Conservation (phyloP, 192 early-diverging fungal genomes). For the Gonapodya prolifera region DNA sequence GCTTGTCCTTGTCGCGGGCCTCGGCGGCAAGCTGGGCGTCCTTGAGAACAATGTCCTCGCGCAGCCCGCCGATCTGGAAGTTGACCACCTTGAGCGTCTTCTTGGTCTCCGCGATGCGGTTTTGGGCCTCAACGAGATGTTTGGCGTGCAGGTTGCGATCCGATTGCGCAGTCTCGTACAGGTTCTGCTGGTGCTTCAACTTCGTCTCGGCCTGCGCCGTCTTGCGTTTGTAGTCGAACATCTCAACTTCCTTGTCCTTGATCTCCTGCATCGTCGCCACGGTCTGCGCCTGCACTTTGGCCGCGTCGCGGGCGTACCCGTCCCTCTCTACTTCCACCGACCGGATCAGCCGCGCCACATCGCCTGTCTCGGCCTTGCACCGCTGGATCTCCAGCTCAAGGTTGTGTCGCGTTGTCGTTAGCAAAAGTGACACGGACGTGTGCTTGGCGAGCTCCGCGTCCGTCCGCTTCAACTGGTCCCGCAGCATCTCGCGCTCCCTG, state of each 20-base stretch:
- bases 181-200: conserved; percentile 50
- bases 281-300: conserved; percentile 22
- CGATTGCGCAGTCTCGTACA: conserved; percentile 52
- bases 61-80: conserved; percentile 50
- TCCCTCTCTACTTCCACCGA: conserved; percentile 30
- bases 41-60: conserved; percentile 45
- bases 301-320: conserved; percentile 24
- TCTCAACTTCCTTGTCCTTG: conserved; percentile 41
- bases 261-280: conserved; percentile 28
- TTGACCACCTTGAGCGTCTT: conserved; percentile 52
- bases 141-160: conserved; percentile 49
- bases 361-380: conserved; percentile 5
- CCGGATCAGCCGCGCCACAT: conserved; percentile 21
- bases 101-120: conserved; percentile 50
- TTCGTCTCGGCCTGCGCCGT: conserved; percentile 47
- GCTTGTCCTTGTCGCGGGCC: conserved; percentile 27
- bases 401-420: conserved; percentile 34
- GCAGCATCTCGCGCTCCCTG: conserved; percentile 35
- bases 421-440: conserved; percentile 16
- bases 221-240: conserved; percentile 43
- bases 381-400: conserved; percentile 25
- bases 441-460: conserved; percentile 19
- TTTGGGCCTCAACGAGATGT: conserved; percentile 43
- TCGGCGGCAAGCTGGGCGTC: conserved; percentile 33
- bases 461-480: conserved; percentile 26